Percentiles rank a stretch among this genome's conserved stretches.
These are phyloP conservation scores for Iris macrosiphon DNA, from an alignment of 106 monocot species.

Conservation along the genomic window DNA sequence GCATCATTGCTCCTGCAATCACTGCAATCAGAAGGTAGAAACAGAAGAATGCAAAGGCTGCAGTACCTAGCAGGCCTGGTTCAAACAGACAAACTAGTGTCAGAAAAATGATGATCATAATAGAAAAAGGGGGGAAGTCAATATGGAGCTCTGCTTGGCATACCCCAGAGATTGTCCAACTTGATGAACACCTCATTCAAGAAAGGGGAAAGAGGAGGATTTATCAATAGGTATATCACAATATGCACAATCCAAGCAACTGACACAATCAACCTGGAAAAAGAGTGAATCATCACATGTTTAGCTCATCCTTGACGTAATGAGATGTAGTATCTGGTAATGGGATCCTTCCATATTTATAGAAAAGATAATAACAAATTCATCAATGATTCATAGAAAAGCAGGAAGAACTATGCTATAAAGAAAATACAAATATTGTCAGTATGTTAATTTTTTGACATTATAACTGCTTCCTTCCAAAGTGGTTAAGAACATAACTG, in stretches of 20 bases:
- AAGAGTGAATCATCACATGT: constrained; percentile 6
- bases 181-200: constrained; percentile 94
- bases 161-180: constrained; percentile 96
- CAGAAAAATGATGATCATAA: not conserved
- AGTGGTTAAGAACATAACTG: no score
- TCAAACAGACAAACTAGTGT: not conserved
- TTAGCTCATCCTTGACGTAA: no score
- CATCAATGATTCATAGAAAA: no score
- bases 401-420: no score
- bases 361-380: no score
- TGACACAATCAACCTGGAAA: constrained; percentile 83
- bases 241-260: constrained; percentile 97
- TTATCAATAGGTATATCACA: constrained; percentile 80
- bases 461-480: no score
- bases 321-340: no score
- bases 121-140: not conserved
- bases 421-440: no score
- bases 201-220: constrained; percentile 90
- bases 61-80: constrained; percentile 88
- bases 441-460: no score
- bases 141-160: constrained; percentile 4
- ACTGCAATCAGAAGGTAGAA: constrained; percentile 95
- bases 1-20: constrained; percentile 96
- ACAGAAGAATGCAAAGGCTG: constrained; percentile 96
- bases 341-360: no score